These are phyloP conservation scores for Margaritispora aquatica DNA, from an alignment of 495 filamentous ascomycete species.

Conservation along the genomic window DNA sequence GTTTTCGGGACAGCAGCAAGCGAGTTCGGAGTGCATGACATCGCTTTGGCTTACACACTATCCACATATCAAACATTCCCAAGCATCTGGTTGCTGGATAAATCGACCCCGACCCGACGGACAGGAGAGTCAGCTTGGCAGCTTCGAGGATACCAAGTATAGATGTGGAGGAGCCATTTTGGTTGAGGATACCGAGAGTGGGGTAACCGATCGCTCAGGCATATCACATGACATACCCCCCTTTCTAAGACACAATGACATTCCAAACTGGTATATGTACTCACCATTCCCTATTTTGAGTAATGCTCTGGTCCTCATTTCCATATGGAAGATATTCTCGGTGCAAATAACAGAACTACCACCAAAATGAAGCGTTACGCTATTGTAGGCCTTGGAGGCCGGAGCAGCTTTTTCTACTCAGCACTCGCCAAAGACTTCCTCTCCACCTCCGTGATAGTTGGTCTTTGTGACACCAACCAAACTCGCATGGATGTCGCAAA, in stretches of 20 bases:
- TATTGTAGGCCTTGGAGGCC: constrained; percentile 38
- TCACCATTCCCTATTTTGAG: background rate
- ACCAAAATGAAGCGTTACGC: constrained; percentile 28
- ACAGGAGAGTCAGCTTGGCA: too few relatives aligned
- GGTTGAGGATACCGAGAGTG: background rate
- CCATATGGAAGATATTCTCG: background rate
- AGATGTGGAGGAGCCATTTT: background rate
- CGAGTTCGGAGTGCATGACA: background rate
- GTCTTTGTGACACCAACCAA: constrained; percentile 43
- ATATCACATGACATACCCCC: background rate
- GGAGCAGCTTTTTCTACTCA: constrained; percentile 48
- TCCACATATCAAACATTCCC: background rate
- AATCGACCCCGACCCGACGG: too few relatives aligned
- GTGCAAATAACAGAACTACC: too few relatives aligned
- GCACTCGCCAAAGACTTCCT: constrained; percentile 44
- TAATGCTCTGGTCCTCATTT: background rate
- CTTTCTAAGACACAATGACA: background rate
- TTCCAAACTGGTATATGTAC: background rate
- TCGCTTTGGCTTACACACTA: background rate
- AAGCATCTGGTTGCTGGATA: background rate
- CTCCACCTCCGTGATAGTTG: constrained; percentile 41
- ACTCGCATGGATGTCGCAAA: constrained; percentile 40
- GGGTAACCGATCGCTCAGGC: background rate
- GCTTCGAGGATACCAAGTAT: too few relatives aligned
- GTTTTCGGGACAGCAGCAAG: background rate